Percentiles rank a stretch among this genome's conserved stretches.
phyloP scores from a whole-genome alignment of 2,329 filamentous ascomycete genomes.

The Aureobasidium leucospermi region DNA sequence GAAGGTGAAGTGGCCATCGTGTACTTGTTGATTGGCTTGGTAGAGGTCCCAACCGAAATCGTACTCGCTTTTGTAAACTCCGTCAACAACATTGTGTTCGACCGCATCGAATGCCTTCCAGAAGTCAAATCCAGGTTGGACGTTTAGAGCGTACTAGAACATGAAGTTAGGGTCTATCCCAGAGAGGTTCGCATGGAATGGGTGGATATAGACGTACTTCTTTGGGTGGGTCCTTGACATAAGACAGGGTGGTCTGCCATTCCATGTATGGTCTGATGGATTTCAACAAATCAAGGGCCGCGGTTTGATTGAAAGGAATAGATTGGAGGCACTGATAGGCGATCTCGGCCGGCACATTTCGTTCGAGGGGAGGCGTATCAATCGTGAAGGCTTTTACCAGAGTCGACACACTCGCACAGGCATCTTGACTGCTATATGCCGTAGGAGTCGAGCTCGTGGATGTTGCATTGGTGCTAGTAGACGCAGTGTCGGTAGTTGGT shows the following conservation, averaged over 20 bases:
- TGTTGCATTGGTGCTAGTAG: no score
- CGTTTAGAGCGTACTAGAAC: conserved; percentile 33
- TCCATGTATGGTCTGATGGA: conserved; percentile 38
- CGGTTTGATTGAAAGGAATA: conserved; percentile 38
- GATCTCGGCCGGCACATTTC: conserved; percentile 32
- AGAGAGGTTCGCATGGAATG: no score
- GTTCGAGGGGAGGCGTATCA: conserved; percentile 14
- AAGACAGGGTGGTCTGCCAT: conserved; percentile 40
- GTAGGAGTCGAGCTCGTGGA: background rate
- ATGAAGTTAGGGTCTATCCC: background rate
- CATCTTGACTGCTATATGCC: background rate
- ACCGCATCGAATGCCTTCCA: conserved; percentile 33
- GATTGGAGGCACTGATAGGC: conserved; percentile 41
- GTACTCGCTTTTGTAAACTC: conserved; percentile 34
- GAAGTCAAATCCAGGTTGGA: conserved; percentile 38
- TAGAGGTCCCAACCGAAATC: conserved; percentile 47
- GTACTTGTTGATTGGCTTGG: conserved; percentile 45
- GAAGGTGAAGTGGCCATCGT: conserved; percentile 59
- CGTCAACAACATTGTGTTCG: conserved; percentile 30
- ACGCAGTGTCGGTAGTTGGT: no score
- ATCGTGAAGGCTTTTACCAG: conserved; percentile 20
- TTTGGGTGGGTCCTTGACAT: conserved; percentile 37
- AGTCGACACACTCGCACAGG: conserved; percentile 24
- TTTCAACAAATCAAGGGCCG: conserved; percentile 33
- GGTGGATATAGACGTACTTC: conserved; percentile 21